Evolutionary conservation across 352 stramenopile genomes (phyloP), one percentile per base, ranked within the genome.

Genomic region (Pythium rishiriense): DNA sequence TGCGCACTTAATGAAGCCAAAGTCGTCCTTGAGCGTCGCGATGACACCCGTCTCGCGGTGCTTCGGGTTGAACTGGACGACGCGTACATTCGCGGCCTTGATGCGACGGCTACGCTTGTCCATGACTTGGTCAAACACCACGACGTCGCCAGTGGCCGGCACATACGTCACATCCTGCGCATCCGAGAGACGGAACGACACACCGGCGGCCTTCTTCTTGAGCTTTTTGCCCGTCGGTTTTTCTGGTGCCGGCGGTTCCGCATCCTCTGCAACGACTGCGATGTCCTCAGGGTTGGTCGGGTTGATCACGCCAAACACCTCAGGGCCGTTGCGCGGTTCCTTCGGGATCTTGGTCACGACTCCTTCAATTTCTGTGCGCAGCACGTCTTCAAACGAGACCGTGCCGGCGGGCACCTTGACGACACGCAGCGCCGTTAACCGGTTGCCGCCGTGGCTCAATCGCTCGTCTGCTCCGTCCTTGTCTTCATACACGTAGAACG

Each of bases 1-100:
- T 0, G 79, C 78, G 42, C 81, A 92, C 65, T 90, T 90, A 62
- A 94, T 90, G 60, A 94, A 94, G 0, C 85, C 85, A 64, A 90
- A 94, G 4, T 94, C 85, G 17, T 92, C 83, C 45, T 90, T 90
- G 63, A 92, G 54, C 5, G 80, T 79, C 28, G 74, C 76, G 62
- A 94, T 88, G 24, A 82, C 72, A 35, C 85, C 85, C 12, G 71
- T 80, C 65, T 90, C 83, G 21, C 85, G 83, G 57, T 87, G 75
- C 68, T 87, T 81, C 15, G 78, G 68, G 58, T 90, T 88, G 22
- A 94, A 64, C 25, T 78, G 58, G 10, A 90, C 53, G 9, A 89
- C 65, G 14, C 80, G 81, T 3, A 94, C 75, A 61, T 90, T 89
- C 41, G 82, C 64, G 0, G 83, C 83, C 56, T 87, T 85, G 46